phyloP scores from a whole-genome alignment of 257 asterid species.

The Vinca minor region DNA sequence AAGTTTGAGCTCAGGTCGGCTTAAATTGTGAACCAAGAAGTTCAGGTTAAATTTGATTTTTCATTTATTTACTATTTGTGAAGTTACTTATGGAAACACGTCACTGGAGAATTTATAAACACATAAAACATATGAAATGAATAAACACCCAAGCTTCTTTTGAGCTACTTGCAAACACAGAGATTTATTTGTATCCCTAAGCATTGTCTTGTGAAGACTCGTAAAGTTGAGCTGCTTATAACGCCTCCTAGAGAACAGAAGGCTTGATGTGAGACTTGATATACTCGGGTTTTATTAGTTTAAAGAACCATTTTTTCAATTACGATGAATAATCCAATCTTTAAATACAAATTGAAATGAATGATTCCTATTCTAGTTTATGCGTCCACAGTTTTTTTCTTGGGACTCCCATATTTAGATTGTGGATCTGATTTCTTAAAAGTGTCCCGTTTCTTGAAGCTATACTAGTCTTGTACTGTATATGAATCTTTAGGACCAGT shows the following conservation, averaged over 20 bases:
- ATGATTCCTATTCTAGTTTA: constrained; percentile 29
- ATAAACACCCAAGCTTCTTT: neutral
- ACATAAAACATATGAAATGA: neutral
- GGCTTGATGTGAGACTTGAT: neutral
- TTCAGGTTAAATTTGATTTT: too few relatives aligned
- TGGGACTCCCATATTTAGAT: neutral
- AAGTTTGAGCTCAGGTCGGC: neutral
- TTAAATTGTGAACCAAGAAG: neutral
- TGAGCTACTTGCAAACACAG: neutral
- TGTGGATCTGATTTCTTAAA: constrained; percentile 3
- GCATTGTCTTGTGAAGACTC: neutral
- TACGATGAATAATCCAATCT: neutral
- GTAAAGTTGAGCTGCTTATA: too few relatives aligned
- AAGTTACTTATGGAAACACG: neutral
- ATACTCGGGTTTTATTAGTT: neutral
- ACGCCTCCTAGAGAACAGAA: neutral
- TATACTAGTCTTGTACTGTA: constrained; percentile 9
- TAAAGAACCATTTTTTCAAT: neutral
- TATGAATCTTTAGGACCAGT: constrained; percentile 27
- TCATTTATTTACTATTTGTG: too few relatives aligned
- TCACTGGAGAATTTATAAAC: neutral
- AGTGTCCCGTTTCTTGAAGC: constrained; percentile 9
- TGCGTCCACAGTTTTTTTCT: constrained; percentile 17
- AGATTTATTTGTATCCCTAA: neutral
- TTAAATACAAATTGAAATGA: constrained; percentile 30